phyloP scores from a whole-genome alignment of 805 yeast genomes.

The Tetrapisispora arboricola region DNA sequence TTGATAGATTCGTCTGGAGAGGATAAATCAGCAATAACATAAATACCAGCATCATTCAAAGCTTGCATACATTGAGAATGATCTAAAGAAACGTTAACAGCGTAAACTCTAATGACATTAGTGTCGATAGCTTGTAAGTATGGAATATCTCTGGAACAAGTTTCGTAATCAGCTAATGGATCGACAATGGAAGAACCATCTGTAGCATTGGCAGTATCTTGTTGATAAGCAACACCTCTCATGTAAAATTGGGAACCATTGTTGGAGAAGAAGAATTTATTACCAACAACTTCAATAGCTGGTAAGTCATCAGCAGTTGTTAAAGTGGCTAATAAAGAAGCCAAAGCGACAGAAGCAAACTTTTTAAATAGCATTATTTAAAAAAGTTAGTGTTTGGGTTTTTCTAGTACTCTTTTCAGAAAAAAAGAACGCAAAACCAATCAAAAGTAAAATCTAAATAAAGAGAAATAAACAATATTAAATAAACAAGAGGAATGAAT shows the following conservation, averaged over 20 bases:
- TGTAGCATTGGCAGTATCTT: slow-evolving; percentile 45
- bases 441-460: neutral
- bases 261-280: slow-evolving; percentile 65
- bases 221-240: slow-evolving; percentile 74
- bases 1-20: slow-evolving; percentile 55
- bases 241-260: slow-evolving; percentile 73
- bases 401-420: neutral
- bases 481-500: too few species aligned
- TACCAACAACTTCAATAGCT: slow-evolving; percentile 62
- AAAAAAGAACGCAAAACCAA: neutral
- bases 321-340: slow-evolving; percentile 21
- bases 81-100: slow-evolving; percentile 52
- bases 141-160: slow-evolving; percentile 68
- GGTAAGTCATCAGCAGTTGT: slow-evolving; percentile 41
- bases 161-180: slow-evolving; percentile 53
- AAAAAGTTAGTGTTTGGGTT: slow-evolving; percentile 1
- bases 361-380: slow-evolving; percentile 30
- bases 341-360: slow-evolving; percentile 28
- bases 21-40: slow-evolving; percentile 69
- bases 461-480: neutral
- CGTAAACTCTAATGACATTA: slow-evolving; percentile 68
- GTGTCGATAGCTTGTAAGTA: slow-evolving; percentile 52
- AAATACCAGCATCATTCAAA: slow-evolving; percentile 65
- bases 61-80: slow-evolving; percentile 60
- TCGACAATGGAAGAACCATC: slow-evolving; percentile 43